Percentiles rank a stretch among this genome's conserved stretches.
Evolutionary conservation across 768 basidiomycete genomes (phyloP).

Genomic region (Russula virescens): DNA sequence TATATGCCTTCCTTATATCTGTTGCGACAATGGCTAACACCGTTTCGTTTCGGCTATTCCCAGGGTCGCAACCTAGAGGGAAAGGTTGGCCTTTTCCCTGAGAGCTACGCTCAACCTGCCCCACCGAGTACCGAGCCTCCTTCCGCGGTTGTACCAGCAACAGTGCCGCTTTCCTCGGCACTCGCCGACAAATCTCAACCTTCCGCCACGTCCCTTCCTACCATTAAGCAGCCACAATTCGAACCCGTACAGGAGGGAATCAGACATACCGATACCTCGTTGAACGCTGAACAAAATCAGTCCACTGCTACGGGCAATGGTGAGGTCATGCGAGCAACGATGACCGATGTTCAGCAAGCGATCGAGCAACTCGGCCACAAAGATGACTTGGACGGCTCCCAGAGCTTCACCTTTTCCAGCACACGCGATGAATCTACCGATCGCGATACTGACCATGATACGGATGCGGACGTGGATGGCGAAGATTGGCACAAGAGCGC

Average conservation of each 20-base stretch:
- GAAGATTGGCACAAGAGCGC: conserved; percentile 64
- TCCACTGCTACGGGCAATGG: conserved; percentile 29
- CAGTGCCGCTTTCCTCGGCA: background rate
- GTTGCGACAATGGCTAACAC: conserved; percentile 14
- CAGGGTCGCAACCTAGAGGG: conserved; percentile 81
- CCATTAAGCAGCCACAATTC: conserved; percentile 27
- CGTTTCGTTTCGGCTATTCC: conserved; percentile 14
- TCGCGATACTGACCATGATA: conserved; percentile 50
- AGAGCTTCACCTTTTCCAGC: conserved; percentile 76
- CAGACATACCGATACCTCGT: conserved; percentile 25
- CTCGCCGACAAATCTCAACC: background rate
- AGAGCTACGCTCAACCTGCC: conserved; percentile 62
- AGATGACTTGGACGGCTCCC: conserved; percentile 47
- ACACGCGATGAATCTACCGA: conserved; percentile 46
- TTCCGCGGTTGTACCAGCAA: conserved; percentile 12
- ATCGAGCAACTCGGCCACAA: conserved; percentile 76
- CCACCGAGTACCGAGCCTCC: conserved; percentile 21
- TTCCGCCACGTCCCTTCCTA: background rate
- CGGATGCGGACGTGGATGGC: conserved; percentile 41
- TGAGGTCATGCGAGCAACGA: conserved; percentile 77
- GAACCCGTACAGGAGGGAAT: conserved; percentile 42
- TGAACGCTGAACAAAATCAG: background rate
- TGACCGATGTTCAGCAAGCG: conserved; percentile 87
- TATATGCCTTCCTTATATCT: conserved; percentile 22
- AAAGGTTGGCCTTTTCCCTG: conserved; percentile 85